Percentiles rank a stretch among this genome's conserved stretches.
Evolutionary conservation across 441 rosid species (phyloP).

Genomic region (Arabidopsis hybrid): DNA sequence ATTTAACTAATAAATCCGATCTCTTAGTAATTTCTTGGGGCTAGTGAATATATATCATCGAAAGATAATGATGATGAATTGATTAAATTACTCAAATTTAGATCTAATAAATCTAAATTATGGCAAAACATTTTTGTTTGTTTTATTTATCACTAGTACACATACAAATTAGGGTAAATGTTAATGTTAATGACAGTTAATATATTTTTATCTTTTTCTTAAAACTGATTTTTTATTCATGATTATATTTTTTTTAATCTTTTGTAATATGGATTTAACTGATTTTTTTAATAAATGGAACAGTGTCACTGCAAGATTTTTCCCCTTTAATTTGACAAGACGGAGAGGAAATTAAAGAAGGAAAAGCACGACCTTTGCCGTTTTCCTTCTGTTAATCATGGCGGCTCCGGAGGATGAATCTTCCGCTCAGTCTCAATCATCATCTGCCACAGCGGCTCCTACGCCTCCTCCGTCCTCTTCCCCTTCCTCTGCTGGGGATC

Average conservation of each 20-base stretch:
- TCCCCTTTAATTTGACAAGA: background rate
- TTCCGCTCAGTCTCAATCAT: slow-evolving; percentile 70
- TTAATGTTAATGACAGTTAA: background rate
- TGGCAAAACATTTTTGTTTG: no score
- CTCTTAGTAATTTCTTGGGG: no score
- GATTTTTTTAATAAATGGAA: background rate
- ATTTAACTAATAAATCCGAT: no score
- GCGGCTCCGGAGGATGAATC: slow-evolving; percentile 97
- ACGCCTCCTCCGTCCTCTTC: slow-evolving; percentile 51
- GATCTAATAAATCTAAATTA: no score
- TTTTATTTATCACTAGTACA: background rate
- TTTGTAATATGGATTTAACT: no score
- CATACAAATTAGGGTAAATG: background rate
- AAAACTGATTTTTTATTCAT: no score
- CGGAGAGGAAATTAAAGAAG: background rate
- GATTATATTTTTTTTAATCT: no score
- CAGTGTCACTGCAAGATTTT: slow-evolving; percentile 24
- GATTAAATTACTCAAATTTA: no score
- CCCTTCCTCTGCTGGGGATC: slow-evolving; percentile 50
- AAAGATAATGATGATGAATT: no score
- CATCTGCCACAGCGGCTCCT: slow-evolving; percentile 63
- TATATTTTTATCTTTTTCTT: no score
- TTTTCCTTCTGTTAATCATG: slow-evolving; percentile 47
- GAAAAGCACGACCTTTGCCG: slow-evolving; percentile 27
- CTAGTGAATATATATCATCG: no score